Evolutionary conservation across 768 basidiomycete genomes (phyloP).

Genomic region (Leccinum incarnatum): DNA sequence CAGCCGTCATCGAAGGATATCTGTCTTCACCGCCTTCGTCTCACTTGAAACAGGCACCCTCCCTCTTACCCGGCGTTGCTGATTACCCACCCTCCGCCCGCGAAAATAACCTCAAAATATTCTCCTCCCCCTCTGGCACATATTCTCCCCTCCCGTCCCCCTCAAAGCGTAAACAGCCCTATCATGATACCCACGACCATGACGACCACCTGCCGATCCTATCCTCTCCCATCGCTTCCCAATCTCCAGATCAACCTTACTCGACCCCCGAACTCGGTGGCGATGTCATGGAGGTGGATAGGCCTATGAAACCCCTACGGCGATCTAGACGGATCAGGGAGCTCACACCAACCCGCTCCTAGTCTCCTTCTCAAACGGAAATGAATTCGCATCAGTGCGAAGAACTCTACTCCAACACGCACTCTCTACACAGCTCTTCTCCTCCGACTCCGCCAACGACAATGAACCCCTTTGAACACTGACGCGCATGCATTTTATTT

Average conservation of each 20-base stretch:
- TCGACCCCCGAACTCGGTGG: constrained; percentile 23
- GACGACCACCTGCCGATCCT: constrained; percentile 15
- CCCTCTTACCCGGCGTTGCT: constrained; percentile 17
- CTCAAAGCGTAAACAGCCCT: constrained; percentile 35
- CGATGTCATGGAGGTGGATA: constrained; percentile 32
- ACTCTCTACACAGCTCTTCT: constrained; percentile 17
- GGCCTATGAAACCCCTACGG: constrained; percentile 37
- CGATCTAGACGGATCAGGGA: constrained; percentile 31
- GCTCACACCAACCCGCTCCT: constrained; percentile 22
- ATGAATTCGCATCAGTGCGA: constrained; percentile 31
- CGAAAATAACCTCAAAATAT: constrained; percentile 52
- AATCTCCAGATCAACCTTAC: constrained; percentile 24
- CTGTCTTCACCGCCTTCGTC: constrained; percentile 39
- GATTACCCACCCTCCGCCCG: constrained; percentile 53
- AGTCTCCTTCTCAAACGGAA: constrained; percentile 30
- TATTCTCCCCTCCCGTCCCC: constrained; percentile 33
- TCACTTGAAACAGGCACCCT: constrained; percentile 29
- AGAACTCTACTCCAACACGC: constrained; percentile 19
- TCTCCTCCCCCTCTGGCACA: constrained; percentile 36
- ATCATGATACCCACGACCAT: constrained; percentile 22
- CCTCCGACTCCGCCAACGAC: constrained; percentile 21
- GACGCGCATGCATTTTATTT: constrained; percentile 17
- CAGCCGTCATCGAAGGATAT: constrained; percentile 66
- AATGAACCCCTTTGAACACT: constrained; percentile 24
- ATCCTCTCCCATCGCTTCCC: constrained; percentile 14